Evolutionary conservation across 352 stramenopile genomes (phyloP).

Genomic region (Globisporangium acanthophoron): DNA sequence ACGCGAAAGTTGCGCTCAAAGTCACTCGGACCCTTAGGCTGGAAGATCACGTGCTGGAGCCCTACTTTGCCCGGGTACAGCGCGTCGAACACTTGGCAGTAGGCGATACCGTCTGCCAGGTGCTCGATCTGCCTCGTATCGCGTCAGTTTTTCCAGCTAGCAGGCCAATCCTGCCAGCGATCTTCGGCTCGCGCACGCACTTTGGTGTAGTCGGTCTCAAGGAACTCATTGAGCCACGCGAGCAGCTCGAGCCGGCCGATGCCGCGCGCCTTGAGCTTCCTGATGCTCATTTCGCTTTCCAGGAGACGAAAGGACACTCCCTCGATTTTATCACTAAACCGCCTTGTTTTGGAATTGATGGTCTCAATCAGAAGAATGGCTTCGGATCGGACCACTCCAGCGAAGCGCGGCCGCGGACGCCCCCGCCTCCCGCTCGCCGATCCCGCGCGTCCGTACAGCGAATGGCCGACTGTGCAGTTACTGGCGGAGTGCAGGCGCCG

Average conservation of each 20-base stretch:
- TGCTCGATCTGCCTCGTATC: conserved; percentile 42
- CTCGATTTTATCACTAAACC: background rate
- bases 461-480: conserved; percentile 4
- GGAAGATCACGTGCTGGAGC: conserved; percentile 55
- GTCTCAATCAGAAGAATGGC: background rate
- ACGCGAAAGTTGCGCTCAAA: conserved; percentile 65
- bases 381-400: background rate
- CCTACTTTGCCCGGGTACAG: conserved; percentile 65
- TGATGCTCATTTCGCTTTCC: conserved; percentile 50
- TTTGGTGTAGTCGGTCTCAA: conserved; percentile 82
- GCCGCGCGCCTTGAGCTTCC: conserved; percentile 65
- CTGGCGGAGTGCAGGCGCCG: conserved; percentile 4
- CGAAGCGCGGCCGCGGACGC: background rate
- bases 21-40: conserved; percentile 38
- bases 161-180: background rate
- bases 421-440: background rate
- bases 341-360: background rate
- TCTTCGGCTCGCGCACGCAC: conserved; percentile 7
- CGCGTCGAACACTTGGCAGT: conserved; percentile 70
- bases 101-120: conserved; percentile 71
- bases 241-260: conserved; percentile 77
- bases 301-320: background rate
- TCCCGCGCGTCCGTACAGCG: conserved; percentile 2
- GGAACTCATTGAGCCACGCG: conserved; percentile 73
- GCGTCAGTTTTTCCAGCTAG: background rate